Evolutionary conservation across 805 yeast genomes (phyloP), one percentile per base, ranked within the genome.

Genomic region (Spathaspora arborariae): DNA sequence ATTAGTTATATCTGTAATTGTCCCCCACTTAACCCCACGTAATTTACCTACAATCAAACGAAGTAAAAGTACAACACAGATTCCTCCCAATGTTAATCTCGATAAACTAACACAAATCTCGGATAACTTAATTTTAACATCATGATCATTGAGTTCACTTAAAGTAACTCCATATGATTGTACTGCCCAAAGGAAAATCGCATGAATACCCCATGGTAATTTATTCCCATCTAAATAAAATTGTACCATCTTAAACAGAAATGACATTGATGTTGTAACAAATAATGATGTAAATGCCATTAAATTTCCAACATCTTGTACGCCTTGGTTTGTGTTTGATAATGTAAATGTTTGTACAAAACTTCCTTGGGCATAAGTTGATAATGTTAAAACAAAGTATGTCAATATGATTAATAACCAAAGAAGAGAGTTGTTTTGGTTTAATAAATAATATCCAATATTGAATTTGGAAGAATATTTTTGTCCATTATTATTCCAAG

Each of bases 401-500:
- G 86, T 74, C 2, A 70, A 5, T 0, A 70, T 42, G 16, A 75
- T 71, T 8, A 82, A 54, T 2, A 50, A 33, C 90, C 90, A 82
- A 33, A 77, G 65, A 9, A 73, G 18, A 0, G 49, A 42, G 1
- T 65, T 44, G 49, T 67, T 50, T 0, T 55, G 51, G 7, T 39
- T 41, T 18, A 61, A 52, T 2, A 90, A 57, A 36, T 67, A 67
- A 1, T 73, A 59, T 0, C 80, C 70, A 4, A 85, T 45, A 2
- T 70, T 64, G 16, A 36, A 42, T 6, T 55, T 49, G 5, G 65
- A 74, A 13, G 78, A 73, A 38, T 76, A 83, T 53, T 94, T 94
- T 58, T 91, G 97, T 1, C 98, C 98, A 44, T 92, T 81, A 53
- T 84, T 85, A 57, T 85, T 87, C 96, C 97, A 94, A 1, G 88